phyloP scores from a whole-genome alignment of 139 green algal species.

The Micractinium sp. region DNA sequence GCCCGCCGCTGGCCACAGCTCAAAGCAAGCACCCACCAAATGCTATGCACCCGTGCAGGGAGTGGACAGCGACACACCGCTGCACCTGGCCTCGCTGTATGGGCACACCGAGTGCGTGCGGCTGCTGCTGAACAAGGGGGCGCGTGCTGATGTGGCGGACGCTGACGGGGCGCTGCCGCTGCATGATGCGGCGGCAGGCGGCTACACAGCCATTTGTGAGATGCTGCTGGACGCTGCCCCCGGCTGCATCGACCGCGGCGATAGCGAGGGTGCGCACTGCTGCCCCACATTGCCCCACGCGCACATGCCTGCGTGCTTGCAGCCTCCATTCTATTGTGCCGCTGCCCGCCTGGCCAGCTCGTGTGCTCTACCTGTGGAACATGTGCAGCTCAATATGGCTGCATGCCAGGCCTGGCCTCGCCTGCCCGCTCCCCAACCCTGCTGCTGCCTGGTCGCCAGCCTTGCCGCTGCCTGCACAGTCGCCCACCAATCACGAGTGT shows the following conservation, averaged over 20 bases:
- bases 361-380: neutral
- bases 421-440: neutral
- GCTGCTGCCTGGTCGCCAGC: neutral
- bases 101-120: conserved; percentile 37
- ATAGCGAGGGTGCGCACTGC: conserved; percentile 34
- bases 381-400: neutral
- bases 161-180: conserved; percentile 24
- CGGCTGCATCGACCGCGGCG: conserved; percentile 13
- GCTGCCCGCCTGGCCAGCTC: no score
- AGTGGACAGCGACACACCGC: conserved; percentile 30
- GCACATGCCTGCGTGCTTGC: neutral
- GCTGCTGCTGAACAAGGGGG: conserved; percentile 38
- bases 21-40: neutral
- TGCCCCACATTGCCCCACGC: no score
- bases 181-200: conserved; percentile 24
- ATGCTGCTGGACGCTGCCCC: conserved; percentile 29
- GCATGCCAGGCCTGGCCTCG: neutral
- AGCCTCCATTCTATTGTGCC: neutral
- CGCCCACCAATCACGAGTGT: neutral
- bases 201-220: conserved; percentile 24
- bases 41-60: neutral
- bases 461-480: neutral
- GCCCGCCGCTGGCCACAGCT: neutral
- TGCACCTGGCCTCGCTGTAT: conserved; percentile 48
- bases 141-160: conserved; percentile 20